A percentile compares a stretch with the other conserved stretches of the same genome.
Conservation (phyloP, 495 filamentous ascomycete species). For the Aspergillus bertholletiae region DNA sequence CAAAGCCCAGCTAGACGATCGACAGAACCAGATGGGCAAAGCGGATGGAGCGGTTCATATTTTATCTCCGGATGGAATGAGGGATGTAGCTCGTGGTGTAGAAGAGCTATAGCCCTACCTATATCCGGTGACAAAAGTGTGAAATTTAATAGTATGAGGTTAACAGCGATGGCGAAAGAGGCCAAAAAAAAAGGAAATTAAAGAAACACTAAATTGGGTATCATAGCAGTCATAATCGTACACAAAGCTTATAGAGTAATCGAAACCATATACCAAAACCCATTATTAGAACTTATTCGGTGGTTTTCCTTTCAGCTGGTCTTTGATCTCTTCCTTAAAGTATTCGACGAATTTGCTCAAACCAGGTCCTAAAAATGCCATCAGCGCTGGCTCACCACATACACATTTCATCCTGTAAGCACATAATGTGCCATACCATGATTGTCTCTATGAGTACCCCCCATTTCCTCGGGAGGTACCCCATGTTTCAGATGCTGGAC, state of each 20-base stretch:
- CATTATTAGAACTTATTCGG: conserved; percentile 31
- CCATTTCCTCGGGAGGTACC: conserved; percentile 54
- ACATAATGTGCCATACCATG: conserved; percentile 32
- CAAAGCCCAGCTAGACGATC: conserved; percentile 22
- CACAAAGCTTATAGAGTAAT: neutral
- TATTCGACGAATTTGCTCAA: conserved; percentile 47
- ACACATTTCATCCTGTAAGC: neutral
- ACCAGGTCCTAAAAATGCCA: conserved; percentile 18
- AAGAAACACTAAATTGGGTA: conserved; percentile 15
- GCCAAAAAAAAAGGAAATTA: no score
- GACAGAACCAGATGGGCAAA: conserved; percentile 21
- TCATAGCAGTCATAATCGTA: conserved; percentile 14
- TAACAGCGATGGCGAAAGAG: neutral
- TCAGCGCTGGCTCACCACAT: conserved; percentile 12
- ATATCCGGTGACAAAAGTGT: conserved; percentile 29
- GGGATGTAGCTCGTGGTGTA: conserved; percentile 42
- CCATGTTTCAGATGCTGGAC: conserved; percentile 51
- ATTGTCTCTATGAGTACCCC: conserved; percentile 51
- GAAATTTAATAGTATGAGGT: neutral
- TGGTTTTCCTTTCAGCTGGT: conserved; percentile 49
- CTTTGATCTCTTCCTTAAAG: conserved; percentile 58
- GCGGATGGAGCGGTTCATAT: conserved; percentile 22
- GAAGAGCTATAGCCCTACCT: conserved; percentile 49
- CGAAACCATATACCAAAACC: neutral
- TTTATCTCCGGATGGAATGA: conserved; percentile 50